Percentiles rank a stretch among this genome's conserved stretches.
These are phyloP conservation scores for Phytopythium aichiense DNA, from an alignment of 352 stramenopile genomes.

Conservation along the genomic window DNA sequence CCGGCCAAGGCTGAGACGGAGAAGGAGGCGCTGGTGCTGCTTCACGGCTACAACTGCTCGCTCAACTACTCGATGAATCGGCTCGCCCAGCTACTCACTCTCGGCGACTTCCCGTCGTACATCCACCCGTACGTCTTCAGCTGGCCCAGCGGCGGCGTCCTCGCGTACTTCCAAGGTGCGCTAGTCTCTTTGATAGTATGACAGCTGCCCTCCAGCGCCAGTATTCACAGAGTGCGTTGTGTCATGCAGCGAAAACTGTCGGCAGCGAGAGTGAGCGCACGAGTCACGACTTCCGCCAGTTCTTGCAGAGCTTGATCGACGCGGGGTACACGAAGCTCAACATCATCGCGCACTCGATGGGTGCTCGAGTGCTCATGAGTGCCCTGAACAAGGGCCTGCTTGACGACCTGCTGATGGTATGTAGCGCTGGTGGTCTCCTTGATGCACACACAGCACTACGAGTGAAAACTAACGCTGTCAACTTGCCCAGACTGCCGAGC, in stretches of 20 bases:
- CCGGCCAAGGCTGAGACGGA: slow-evolving; percentile 15
- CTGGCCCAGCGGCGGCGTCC: slow-evolving; percentile 55
- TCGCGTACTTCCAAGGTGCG: slow-evolving; percentile 55
- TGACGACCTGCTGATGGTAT: slow-evolving; percentile 40
- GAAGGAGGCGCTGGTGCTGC: slow-evolving; percentile 58
- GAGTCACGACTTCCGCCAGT: slow-evolving; percentile 33
- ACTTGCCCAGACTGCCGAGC: background rate
- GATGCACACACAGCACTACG: background rate
- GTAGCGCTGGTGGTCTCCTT: background rate
- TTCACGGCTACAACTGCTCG: slow-evolving; percentile 72
- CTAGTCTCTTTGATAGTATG: slow-evolving; percentile 2
- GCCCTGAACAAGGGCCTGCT: slow-evolving; percentile 37
- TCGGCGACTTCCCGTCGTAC: slow-evolving; percentile 57
- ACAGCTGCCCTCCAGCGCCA: too few species aligned
- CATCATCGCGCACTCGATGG: slow-evolving; percentile 67
- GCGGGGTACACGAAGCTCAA: slow-evolving; percentile 60
- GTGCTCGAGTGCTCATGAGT: slow-evolving; percentile 54
- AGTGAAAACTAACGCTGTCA: background rate
- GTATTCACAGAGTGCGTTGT: background rate
- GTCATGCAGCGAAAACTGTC: slow-evolving; percentile 25
- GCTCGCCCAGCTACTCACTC: slow-evolving; percentile 50
- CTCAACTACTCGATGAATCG: slow-evolving; percentile 62
- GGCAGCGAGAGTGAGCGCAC: slow-evolving; percentile 44
- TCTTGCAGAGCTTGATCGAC: slow-evolving; percentile 58
- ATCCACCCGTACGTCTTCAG: slow-evolving; percentile 78